Evolutionary conservation across 2,329 filamentous ascomycete genomes (phyloP).

Genomic region (Venturia oleaginea): DNA sequence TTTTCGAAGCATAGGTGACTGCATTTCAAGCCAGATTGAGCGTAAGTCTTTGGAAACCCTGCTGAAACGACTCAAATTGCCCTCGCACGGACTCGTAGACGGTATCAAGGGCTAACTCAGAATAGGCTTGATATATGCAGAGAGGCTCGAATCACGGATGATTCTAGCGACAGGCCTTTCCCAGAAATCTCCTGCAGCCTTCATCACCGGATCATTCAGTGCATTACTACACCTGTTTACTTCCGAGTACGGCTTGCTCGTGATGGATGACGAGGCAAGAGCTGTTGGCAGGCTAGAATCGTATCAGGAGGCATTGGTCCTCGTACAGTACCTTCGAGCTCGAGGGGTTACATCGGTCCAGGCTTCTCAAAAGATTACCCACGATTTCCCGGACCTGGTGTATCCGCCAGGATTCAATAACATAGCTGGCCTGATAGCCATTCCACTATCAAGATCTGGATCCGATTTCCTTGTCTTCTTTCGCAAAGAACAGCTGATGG

Average conservation of each 20-base stretch:
- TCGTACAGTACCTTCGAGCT: conserved; percentile 1
- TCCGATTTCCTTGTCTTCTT: background rate
- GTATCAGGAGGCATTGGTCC: background rate
- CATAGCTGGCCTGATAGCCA: background rate
- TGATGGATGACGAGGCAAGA: conserved; percentile 1
- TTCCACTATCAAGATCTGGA: background rate
- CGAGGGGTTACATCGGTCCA: background rate
- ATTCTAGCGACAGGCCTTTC: background rate
- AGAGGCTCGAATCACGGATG: background rate
- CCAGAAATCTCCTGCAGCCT: background rate
- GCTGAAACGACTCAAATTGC: background rate
- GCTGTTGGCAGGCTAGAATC: background rate
- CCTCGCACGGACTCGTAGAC: background rate
- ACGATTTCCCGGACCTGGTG: background rate
- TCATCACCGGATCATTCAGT: background rate
- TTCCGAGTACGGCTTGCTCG: background rate
- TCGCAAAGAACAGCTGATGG: conserved; percentile 3
- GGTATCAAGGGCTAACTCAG: background rate
- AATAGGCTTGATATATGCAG: background rate
- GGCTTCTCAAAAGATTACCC: background rate
- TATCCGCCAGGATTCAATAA: background rate
- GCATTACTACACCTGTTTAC: background rate
- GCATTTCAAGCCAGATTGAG: conserved; percentile 4
- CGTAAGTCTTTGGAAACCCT: background rate
- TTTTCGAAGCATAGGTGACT: background rate